A percentile compares a stretch with the other conserved stretches of the same genome.
phyloP scores from a whole-genome alignment of 2,329 filamentous ascomycete species.

The Neonectria faginata region DNA sequence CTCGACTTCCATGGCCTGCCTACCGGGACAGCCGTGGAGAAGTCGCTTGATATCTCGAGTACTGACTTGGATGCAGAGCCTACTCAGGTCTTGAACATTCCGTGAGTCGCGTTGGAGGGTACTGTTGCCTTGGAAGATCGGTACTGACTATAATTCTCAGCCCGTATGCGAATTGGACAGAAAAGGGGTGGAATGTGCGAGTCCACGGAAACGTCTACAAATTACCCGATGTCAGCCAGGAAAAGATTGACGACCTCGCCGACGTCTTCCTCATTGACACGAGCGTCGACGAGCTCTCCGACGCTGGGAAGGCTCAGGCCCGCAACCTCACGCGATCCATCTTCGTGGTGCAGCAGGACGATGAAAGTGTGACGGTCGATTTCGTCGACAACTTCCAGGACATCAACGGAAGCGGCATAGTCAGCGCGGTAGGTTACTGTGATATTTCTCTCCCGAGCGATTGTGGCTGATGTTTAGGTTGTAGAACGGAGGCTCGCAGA shows the following conservation, averaged over 20 bases:
- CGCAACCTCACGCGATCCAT: conserved; percentile 80
- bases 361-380: conserved; percentile 72
- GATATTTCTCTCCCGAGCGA: fast-evolving
- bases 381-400: conserved; percentile 61
- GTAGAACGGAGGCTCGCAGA: conserved; percentile 68
- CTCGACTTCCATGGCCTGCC: conserved; percentile 77
- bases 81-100: conserved; percentile 78
- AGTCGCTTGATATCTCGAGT: conserved; percentile 69
- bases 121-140: not conserved
- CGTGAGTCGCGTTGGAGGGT: conserved; percentile 52
- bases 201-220: conserved; percentile 88
- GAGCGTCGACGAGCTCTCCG: conserved; percentile 68
- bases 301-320: conserved; percentile 72
- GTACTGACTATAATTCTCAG: conserved; percentile 41
- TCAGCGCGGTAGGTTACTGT: conserved; percentile 53
- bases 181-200: conserved; percentile 80
- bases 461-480: conserved; percentile 17
- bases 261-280: conserved; percentile 77
- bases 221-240: conserved; percentile 74
- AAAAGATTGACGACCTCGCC: conserved; percentile 75
- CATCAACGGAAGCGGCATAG: conserved; percentile 65
- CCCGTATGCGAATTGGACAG: conserved; percentile 82
- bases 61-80: conserved; percentile 70
- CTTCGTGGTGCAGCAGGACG: conserved; percentile 78
- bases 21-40: conserved; percentile 69